Conservation (phyloP, 2,329 filamentous ascomycete genomes). For the Cylindrodendrum hubeiense region DNA sequence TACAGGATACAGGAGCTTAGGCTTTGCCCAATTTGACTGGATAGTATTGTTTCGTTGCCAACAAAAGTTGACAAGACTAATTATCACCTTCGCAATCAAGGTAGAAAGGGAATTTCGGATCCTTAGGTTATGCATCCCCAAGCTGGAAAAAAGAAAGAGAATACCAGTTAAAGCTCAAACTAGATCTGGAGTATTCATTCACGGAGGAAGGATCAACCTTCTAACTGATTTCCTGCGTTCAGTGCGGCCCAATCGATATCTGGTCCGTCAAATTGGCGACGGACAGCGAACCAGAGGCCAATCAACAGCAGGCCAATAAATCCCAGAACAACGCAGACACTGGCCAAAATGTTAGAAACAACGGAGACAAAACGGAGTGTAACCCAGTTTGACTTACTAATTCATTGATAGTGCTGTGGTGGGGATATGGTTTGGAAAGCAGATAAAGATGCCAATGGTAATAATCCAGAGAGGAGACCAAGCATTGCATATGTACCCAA, state of each 20-base stretch:
- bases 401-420: constrained; percentile 16
- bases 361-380: too few species aligned
- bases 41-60: too few species aligned
- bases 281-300: constrained; percentile 4
- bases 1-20: too few species aligned
- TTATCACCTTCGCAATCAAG: too few species aligned
- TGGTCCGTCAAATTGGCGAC: constrained; percentile 13
- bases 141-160: too few species aligned
- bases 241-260: constrained; percentile 15
- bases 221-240: not conserved
- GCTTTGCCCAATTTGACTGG: too few species aligned
- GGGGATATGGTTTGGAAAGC: constrained; percentile 32
- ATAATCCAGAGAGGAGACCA: constrained; percentile 36
- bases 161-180: too few species aligned
- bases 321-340: constrained; percentile 19
- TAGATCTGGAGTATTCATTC: too few species aligned
- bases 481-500: constrained; percentile 38
- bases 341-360: not conserved
- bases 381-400: constrained; percentile 5
- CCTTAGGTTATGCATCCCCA: too few species aligned
- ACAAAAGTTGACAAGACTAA: too few species aligned
- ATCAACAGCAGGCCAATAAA: constrained; percentile 17
- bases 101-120: too few species aligned
- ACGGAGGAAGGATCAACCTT: too few species aligned
- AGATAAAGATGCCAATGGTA: constrained; percentile 38